Conservation (phyloP, 768 basidiomycete genomes). For the Gelatoporia subvermispora region DNA sequence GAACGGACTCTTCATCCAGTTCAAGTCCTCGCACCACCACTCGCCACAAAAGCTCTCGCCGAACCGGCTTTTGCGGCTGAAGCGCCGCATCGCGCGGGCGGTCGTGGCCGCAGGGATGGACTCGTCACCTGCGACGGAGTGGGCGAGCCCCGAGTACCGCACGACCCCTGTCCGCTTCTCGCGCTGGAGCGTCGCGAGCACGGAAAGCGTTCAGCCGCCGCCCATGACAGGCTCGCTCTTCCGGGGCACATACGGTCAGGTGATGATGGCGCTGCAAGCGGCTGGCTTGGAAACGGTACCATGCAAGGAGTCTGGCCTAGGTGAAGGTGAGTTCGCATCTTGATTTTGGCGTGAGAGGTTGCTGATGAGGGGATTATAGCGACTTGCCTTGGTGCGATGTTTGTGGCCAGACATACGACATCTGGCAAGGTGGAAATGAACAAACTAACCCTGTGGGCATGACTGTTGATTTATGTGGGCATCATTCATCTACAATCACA, state of each 20-base stretch:
- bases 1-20: conserved; percentile 20
- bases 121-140: conserved; percentile 20
- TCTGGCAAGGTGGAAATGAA: conserved; percentile 29
- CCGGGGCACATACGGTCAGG: conserved; percentile 40
- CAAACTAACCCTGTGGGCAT: conserved; percentile 39
- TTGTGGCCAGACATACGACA: conserved; percentile 29
- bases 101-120: conserved; percentile 38
- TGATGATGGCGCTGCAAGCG: conserved; percentile 32
- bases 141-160: conserved; percentile 11
- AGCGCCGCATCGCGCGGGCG: conserved; percentile 32
- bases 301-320: conserved; percentile 25
- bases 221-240: conserved; percentile 29
- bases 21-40: conserved; percentile 11
- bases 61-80: conserved; percentile 22
- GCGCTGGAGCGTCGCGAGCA: conserved; percentile 13
- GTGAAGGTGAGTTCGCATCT: conserved; percentile 24
- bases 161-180: conserved; percentile 4
- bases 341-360: not conserved
- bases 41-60: conserved; percentile 17
- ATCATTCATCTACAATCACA: too few relatives aligned
- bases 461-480: conserved; percentile 8
- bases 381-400: conserved; percentile 37
- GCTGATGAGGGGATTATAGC: conserved; percentile 19
- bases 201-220: conserved; percentile 10
- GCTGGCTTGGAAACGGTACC: conserved; percentile 32